Percentiles rank a stretch among this genome's conserved stretches.
Conservation (phyloP, 2,329 filamentous ascomycete species). For the Diaporthe aspalathi region DNA sequence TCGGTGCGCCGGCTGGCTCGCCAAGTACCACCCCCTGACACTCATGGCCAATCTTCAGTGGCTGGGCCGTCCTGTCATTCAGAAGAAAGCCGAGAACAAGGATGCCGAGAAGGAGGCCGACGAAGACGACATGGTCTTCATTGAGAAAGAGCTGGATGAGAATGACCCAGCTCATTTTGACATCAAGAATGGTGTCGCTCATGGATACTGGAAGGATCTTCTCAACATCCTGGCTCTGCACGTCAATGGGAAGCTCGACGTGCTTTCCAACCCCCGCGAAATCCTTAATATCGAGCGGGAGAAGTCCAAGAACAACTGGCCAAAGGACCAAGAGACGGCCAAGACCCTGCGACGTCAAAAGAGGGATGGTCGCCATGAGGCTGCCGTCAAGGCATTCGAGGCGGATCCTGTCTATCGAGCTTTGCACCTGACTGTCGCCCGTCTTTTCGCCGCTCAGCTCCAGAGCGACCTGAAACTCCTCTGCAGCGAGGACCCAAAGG, state of each 20-base stretch:
- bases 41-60: conserved; percentile 65
- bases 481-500: conserved; percentile 51
- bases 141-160: conserved; percentile 50
- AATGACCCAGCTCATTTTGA: conserved; percentile 53
- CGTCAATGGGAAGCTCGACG: conserved; percentile 59
- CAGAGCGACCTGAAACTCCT: conserved; percentile 58
- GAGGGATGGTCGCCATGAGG: conserved; percentile 54
- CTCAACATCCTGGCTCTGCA: conserved; percentile 67
- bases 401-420: conserved; percentile 60
- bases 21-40: conserved; percentile 64
- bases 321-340: conserved; percentile 42
- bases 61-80: conserved; percentile 66
- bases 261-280: conserved; percentile 52
- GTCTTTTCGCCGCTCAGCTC: conserved; percentile 68
- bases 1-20: conserved; percentile 66
- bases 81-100: conserved; percentile 61
- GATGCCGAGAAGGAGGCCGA: conserved; percentile 44
- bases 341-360: conserved; percentile 46
- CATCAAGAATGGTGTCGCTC: conserved; percentile 61
- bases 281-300: conserved; percentile 54
- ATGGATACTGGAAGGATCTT: conserved; percentile 73
- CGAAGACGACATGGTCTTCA: conserved; percentile 51
- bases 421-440: conserved; percentile 63
- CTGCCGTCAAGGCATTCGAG: conserved; percentile 53
- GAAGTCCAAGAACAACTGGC: conserved; percentile 39